phyloP scores from a whole-genome alignment of 208 protist genomes.

The Trypanosoma avium region DNA sequence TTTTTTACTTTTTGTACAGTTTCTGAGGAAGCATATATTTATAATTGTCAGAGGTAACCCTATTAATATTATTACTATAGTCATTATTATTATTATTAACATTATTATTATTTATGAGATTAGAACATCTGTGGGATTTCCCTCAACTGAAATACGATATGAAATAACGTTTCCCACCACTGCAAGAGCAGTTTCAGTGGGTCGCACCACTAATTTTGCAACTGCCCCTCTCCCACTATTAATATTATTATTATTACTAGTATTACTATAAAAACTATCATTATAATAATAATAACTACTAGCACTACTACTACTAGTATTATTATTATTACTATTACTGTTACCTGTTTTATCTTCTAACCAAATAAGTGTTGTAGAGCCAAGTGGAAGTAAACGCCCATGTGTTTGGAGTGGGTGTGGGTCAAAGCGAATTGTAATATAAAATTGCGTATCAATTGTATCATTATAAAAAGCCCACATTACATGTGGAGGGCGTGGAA shows the following conservation, averaged over 20 bases:
- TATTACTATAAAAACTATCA: no score
- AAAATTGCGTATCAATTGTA: slow-evolving; percentile 34
- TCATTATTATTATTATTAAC: no score
- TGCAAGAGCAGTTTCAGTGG: not conserved
- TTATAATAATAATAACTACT: no score
- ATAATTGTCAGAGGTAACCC: no score
- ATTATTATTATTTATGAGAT: no score
- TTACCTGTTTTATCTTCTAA: not conserved
- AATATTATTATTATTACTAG: no score
- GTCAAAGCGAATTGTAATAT: slow-evolving; percentile 27
- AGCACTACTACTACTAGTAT: no score
- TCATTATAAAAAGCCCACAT: slow-evolving; percentile 76
- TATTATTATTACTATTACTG: no score
- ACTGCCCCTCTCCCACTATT: no score
- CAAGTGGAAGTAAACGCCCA: slow-evolving; percentile 5
- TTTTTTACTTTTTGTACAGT: no score
- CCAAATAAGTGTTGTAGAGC: slow-evolving; percentile 5
- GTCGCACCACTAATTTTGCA: not conserved
- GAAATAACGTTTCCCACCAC: not conserved
- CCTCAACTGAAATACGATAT: not conserved
- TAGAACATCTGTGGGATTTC: not conserved
- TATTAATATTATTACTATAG: no score
- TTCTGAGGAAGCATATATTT: no score
- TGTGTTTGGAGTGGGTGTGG: not conserved
- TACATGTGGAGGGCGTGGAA: slow-evolving; percentile 3